Evolutionary conservation across 139 green algal genomes (phyloP).

Genomic region (Picochlorum sp.): DNA sequence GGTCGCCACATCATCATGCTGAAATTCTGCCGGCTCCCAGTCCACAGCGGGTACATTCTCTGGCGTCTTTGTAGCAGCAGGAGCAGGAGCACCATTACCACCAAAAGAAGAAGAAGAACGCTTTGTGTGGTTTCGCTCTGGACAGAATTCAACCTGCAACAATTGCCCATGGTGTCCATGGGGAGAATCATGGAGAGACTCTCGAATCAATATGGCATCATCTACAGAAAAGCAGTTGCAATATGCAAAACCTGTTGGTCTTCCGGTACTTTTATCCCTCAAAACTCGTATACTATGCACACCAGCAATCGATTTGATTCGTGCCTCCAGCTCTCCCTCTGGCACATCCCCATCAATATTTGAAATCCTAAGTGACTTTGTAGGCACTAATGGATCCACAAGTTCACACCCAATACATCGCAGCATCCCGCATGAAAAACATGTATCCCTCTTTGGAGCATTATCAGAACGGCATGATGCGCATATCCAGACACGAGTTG

Average conservation of each 20-base stretch:
- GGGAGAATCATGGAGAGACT: constrained; percentile 7
- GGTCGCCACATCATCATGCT: constrained; percentile 9
- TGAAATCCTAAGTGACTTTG: background rate
- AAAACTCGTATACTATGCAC: constrained; percentile 62
- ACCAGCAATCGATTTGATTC: constrained; percentile 30
- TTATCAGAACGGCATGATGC: background rate
- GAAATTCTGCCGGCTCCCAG: constrained; percentile 48
- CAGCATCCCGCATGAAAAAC: background rate
- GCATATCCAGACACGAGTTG: background rate
- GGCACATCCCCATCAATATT: constrained; percentile 9
- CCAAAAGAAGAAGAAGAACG: background rate
- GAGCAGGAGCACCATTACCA: too few relatives aligned
- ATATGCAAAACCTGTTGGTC: constrained; percentile 19
- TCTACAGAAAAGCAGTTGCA: constrained; percentile 16
- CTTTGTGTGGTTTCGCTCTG: background rate
- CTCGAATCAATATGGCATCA: background rate
- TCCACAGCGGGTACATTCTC: background rate
- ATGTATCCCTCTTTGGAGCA: background rate
- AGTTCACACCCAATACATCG: background rate
- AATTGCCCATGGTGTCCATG: background rate
- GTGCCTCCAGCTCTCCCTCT: constrained; percentile 47
- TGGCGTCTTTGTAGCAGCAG: background rate
- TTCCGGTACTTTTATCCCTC: constrained; percentile 52
- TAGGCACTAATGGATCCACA: background rate
- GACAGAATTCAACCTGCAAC: constrained; percentile 1